These are phyloP conservation scores for Aegilops sharonensis DNA, from an alignment of 176 grass and related monocot genomes.

Conservation along the genomic window DNA sequence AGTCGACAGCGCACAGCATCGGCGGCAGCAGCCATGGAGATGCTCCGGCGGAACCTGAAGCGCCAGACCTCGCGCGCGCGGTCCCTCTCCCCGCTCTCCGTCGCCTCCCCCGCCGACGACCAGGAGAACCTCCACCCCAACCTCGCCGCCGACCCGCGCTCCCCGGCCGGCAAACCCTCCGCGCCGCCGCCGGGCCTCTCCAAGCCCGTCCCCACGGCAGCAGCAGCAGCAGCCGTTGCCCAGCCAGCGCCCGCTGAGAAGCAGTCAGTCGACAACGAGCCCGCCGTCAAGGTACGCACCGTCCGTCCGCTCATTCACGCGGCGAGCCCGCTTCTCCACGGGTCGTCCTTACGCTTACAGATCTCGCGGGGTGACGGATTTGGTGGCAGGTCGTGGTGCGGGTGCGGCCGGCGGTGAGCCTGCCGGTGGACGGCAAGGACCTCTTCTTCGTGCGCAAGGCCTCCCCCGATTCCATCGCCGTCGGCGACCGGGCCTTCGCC, in stretches of 20 bases:
- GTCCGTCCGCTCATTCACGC: neutral
- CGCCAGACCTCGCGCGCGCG: conserved; percentile 49
- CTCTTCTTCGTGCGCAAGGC: conserved; percentile 53
- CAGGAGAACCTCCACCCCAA: conserved; percentile 60
- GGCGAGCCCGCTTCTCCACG: neutral
- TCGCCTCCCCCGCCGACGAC: conserved; percentile 23
- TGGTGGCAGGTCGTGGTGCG: conserved; percentile 45
- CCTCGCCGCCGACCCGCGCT: conserved; percentile 21
- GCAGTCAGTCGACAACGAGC: neutral
- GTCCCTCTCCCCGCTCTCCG: conserved; percentile 33
- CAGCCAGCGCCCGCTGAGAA: neutral
- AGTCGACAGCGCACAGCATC: neutral
- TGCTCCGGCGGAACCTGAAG: conserved; percentile 49
- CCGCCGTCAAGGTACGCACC: conserved; percentile 38
- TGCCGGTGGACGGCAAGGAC: conserved; percentile 43
- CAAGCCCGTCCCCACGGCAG: neutral
- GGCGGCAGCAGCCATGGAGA: conserved; percentile 34
- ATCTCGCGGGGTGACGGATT: neutral
- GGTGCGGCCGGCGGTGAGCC: conserved; percentile 46
- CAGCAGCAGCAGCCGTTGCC: neutral
- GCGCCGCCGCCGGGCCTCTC: neutral
- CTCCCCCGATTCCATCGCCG: conserved; percentile 36
- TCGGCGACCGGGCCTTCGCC: conserved; percentile 59
- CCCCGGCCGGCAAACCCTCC: conserved; percentile 29
- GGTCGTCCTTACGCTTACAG: neutral